Conservation (phyloP, 2,329 filamentous ascomycete genomes). For the Penicillium sp. region DNA sequence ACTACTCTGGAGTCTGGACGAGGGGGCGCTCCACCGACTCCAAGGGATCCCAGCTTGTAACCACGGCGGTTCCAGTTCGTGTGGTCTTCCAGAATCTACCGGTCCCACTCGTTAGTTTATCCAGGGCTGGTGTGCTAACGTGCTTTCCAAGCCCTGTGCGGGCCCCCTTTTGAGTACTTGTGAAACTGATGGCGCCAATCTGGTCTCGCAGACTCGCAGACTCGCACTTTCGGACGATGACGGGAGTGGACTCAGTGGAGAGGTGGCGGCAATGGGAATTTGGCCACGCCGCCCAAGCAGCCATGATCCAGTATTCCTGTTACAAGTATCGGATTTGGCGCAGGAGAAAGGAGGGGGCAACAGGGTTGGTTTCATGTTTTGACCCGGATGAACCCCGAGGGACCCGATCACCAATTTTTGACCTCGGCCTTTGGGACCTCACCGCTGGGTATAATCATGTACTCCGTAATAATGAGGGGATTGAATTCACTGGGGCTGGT, state of each 20-base stretch:
- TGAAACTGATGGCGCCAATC: conserved; percentile 12
- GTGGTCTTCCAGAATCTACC: conserved; percentile 14
- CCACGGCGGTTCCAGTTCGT: conserved; percentile 20
- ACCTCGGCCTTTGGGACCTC: not conserved
- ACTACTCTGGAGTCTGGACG: too few species aligned
- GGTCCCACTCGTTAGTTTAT: conserved; percentile 6
- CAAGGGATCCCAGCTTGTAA: conserved; percentile 11
- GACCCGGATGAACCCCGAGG: not conserved
- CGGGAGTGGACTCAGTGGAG: not conserved
- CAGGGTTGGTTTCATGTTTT: not conserved
- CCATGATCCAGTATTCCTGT: not conserved
- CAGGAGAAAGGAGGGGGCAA: too few species aligned
- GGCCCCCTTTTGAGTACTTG: not conserved
- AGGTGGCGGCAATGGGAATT: not conserved
- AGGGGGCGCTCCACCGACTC: conserved; percentile 1
- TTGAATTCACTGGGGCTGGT: not conserved
- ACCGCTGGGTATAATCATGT: not conserved
- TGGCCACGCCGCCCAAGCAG: not conserved
- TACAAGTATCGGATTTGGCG: not conserved
- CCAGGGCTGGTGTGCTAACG: not conserved
- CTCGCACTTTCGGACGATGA: not conserved
- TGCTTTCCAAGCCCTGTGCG: too few species aligned
- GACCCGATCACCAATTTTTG: not conserved
- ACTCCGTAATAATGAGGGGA: not conserved
- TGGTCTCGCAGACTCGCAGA: not conserved